Base-by-base conservation (phyloP, 768 basidiomycete genomes). In the Rhizopogon vesiculosus region DNA sequence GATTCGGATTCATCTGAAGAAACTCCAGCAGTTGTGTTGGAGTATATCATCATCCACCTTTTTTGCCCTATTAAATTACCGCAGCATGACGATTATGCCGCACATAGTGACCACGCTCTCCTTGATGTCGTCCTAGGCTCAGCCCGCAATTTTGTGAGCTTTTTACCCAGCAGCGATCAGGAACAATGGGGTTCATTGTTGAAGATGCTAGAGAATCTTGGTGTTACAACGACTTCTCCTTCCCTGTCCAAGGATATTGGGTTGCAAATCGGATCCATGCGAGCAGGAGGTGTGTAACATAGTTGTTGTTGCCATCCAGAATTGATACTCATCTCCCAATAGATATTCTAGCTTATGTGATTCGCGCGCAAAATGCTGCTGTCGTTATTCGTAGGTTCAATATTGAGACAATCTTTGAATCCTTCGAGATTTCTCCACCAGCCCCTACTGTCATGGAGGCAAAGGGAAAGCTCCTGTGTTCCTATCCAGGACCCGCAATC, bases 311-410 rank as follows among this genome's bases (percentile, higher is more conserved):
- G 22, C 42, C 16, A n/a, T 12, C 18, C 16, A 16, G 13, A 33
- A 28, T n/a, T 33, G 16, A 31, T 18, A 19, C 1, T 3, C 19
- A 40, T 31, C 54, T 28, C 49, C 25, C 19, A 18, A 2, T 41
- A 68, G 66, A 63, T 41, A 44, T 64, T 9, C 49, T 66, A 5
- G 50, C 46, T 9, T 54, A 65, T 45, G 54, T 55, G 9, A 57
- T 68, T 22, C 60, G 49, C 16, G 60, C 59, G 7, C 67, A 68
- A 43, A 68, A 69, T 18, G 66, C 67, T n/a, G 63, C 56, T 15
- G 29, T 68, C 7, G 60, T 69, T 2, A 22, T 54, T 25, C 28
- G 33, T 31, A 38, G 28, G 44, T 13, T 45, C 25, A 45, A 39
- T 13, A 29, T 35, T 6, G 28, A 53, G 16, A 51, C 60, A 25